phyloP scores from a whole-genome alignment of 164 flowering plant genomes.

The Warburgia ugandensis region DNA sequence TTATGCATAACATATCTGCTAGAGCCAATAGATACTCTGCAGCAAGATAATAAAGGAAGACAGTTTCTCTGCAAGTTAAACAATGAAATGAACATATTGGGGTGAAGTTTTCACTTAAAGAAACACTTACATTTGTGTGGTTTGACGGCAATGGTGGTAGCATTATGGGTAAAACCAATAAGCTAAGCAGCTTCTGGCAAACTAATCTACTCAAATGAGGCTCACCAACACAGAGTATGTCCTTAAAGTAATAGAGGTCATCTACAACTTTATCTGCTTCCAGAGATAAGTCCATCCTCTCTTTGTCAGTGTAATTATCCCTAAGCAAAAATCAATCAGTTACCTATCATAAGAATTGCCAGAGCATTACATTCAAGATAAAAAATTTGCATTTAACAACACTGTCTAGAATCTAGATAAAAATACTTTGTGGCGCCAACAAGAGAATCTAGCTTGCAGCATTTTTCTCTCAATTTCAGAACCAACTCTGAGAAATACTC shows the following conservation, averaged over 20 bases:
- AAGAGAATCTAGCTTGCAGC: slow-evolving; percentile 36
- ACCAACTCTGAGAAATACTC: slow-evolving; percentile 50
- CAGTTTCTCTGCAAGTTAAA: too few species aligned
- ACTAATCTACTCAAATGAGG: slow-evolving; percentile 31
- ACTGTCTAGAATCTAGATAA: too few species aligned
- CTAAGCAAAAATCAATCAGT: slow-evolving; percentile 24
- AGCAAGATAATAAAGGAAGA: too few species aligned
- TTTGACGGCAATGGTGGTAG: slow-evolving; percentile 27
- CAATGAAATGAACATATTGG: too few species aligned
- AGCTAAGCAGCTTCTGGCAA: slow-evolving; percentile 28
- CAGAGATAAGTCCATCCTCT: slow-evolving; percentile 26
- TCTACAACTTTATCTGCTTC: slow-evolving; percentile 45
- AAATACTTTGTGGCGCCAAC: slow-evolving; percentile 35
- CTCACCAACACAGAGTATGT: slow-evolving; percentile 35
- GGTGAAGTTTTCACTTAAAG: too few species aligned
- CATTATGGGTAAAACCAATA: slow-evolving; percentile 42
- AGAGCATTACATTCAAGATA: not conserved
- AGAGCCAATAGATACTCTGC: too few species aligned
- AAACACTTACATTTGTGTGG: slow-evolving; percentile 29
- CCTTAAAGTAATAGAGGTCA: slow-evolving; percentile 56
- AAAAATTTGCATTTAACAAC: slow-evolving; percentile 6
- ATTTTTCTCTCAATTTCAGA: slow-evolving; percentile 33
- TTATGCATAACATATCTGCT: too few species aligned
- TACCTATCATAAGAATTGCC: not conserved
- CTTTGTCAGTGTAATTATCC: slow-evolving; percentile 20